Evolutionary conservation across 2,329 filamentous ascomycete species (phyloP), one percentile per base, ranked within the genome.

Genomic region (Hymenoscyphus fraxineus): DNA sequence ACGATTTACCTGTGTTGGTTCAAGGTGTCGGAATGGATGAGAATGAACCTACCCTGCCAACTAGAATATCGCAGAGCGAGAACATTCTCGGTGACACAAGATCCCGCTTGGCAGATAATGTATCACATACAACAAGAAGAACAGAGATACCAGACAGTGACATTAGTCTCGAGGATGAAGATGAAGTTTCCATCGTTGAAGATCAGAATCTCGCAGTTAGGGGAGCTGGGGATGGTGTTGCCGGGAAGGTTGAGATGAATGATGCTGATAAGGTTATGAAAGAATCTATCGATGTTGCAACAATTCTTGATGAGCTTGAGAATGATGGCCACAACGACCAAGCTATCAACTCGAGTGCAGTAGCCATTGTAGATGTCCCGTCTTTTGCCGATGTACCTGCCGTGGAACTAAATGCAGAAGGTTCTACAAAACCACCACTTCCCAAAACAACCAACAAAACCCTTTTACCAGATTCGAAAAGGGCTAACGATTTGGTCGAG

Each of bases 71-170:
- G 15, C 12, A 7, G 15, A 44, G 15, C 15, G 15, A 44, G 13
- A n/a, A 44, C 15, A 6, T 44, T 44, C 41, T 44, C n/a, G 41
- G 19, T 5, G 41, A 44, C 7, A 44, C 3, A 44, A 16, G 15
- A n/a, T 44, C 41, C 15, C 15, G 13, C 15, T 44, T 44, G 6
- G 6, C 19, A 54, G 10, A 38, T n/a, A 27, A 38, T n/a, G 3
- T n/a, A 38, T 38, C 32, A n/a, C n/a, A n/a, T 6, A 38, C 27
- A 35, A 35, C 15, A 32, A 57, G 32, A 13, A 19, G 31, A 32
- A 57, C 16, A 27, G 55, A 57, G 13, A 57, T 57, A 32, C 55
- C 55, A 7, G 55, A 38, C n/a, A 57, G 55, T 31, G 55, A 57
- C 35, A 38, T 38, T 27, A 57, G 32, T 57, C 55, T 38, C 16